A percentile compares a stretch with the other conserved stretches of the same genome.
Evolutionary conservation across 257 asterid species (phyloP).

Genomic region (Verbena officinalis): DNA sequence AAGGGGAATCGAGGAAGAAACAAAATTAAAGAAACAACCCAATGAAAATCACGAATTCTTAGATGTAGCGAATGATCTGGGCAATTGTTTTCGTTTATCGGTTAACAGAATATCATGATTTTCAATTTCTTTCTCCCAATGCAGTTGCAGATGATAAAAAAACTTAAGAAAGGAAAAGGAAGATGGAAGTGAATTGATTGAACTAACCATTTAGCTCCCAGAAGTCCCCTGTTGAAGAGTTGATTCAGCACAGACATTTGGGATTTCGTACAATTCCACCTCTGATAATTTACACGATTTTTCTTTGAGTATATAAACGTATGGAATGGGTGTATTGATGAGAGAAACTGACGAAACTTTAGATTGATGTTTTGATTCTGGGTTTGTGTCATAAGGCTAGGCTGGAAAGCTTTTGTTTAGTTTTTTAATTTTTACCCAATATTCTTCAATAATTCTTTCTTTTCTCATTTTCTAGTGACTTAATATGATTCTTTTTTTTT

Average conservation of each 20-base stretch:
- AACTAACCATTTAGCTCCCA: slow-evolving; percentile 85
- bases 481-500: not conserved
- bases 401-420: not conserved
- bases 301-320: not conserved
- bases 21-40: not conserved
- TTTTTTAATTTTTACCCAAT: not conserved
- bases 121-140: slow-evolving; percentile 15
- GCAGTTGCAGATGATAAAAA: slow-evolving; percentile 11
- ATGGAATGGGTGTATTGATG: not conserved
- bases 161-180: not conserved
- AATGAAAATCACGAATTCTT: not conserved
- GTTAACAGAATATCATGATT: slow-evolving; percentile 2
- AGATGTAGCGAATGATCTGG: too few relatives aligned
- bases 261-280: slow-evolving; percentile 1
- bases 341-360: not conserved
- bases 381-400: slow-evolving; percentile 1
- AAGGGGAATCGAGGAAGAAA: not conserved
- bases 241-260: slow-evolving; percentile 79
- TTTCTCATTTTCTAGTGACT: not conserved
- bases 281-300: not conserved
- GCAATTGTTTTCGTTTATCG: not conserved
- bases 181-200: slow-evolving; percentile 20
- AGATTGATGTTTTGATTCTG: slow-evolving; percentile 7
- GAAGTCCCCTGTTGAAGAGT: slow-evolving; percentile 83
- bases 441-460: not conserved